A percentile compares a stretch with the other conserved stretches of the same genome.
phyloP scores from a whole-genome alignment of 805 yeast species.

The Ogataea zsoltii region DNA sequence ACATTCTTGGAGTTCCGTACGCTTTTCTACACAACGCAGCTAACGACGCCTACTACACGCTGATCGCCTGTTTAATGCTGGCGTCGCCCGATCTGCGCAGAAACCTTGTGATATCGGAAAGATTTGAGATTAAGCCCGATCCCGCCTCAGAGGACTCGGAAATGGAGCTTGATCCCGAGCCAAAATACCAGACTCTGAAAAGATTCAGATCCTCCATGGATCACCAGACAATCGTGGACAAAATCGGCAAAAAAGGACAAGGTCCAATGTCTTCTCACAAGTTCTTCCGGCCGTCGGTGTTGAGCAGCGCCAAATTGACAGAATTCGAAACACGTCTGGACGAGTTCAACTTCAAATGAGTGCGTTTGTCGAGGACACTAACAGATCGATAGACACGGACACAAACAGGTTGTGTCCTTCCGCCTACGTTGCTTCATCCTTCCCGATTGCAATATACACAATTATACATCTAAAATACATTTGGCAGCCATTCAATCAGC shows the following conservation, averaged over 20 bases:
- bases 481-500: neutral
- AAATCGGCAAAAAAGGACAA: neutral
- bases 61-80: conserved; percentile 29
- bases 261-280: neutral
- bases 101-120: conserved; percentile 14
- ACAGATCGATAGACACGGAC: no score
- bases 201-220: conserved; percentile 18
- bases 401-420: no score
- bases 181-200: neutral
- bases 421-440: no score
- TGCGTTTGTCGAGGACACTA: no score
- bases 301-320: no score
- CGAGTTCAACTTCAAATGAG: no score
- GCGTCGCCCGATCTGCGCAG: conserved; percentile 28
- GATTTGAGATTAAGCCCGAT: neutral
- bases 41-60: conserved; percentile 34
- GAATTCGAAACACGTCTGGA: no score
- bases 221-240: conserved; percentile 11
- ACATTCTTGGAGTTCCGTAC: conserved; percentile 30
- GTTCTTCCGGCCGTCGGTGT: neutral
- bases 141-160: neutral
- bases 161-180: neutral
- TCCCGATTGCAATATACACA: no score
- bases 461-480: neutral
- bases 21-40: conserved; percentile 35